phyloP scores from a whole-genome alignment of 257 asterid genomes.

The Oldenlandia corymbosa region DNA sequence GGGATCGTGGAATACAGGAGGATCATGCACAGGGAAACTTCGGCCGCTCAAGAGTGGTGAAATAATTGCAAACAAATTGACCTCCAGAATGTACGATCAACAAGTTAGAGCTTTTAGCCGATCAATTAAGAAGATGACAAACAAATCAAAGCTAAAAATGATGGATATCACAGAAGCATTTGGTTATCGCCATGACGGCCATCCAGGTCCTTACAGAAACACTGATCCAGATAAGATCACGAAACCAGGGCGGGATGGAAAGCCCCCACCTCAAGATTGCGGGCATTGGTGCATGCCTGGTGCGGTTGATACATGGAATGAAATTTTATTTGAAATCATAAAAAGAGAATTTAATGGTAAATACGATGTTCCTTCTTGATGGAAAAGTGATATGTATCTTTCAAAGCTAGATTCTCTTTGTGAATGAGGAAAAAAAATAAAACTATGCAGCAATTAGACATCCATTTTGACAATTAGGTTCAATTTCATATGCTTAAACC shows the following conservation, averaged over 20 bases:
- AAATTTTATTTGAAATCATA: slow-evolving; percentile 63
- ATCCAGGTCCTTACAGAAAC: slow-evolving; percentile 92
- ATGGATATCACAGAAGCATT: slow-evolving; percentile 78
- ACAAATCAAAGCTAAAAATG: slow-evolving; percentile 54
- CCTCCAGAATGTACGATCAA: slow-evolving; percentile 83
- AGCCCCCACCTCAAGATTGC: slow-evolving; percentile 97
- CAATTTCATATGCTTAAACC: too few relatives aligned
- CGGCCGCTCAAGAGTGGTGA: background rate
- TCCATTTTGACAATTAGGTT: too few relatives aligned
- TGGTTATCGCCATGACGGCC: slow-evolving; percentile 84
- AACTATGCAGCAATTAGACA: too few relatives aligned
- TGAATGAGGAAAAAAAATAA: too few relatives aligned
- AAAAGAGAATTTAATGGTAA: slow-evolving; percentile 52
- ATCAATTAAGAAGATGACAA: slow-evolving; percentile 51
- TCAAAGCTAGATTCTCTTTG: too few relatives aligned
- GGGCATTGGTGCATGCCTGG: slow-evolving; percentile 99
- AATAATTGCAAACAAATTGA: slow-evolving; percentile 61
- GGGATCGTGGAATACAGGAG: slow-evolving; percentile 6
- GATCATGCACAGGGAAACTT: slow-evolving; percentile 6
- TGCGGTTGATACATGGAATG: slow-evolving; percentile 96
- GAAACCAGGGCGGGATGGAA: slow-evolving; percentile 80
- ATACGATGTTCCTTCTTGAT: too few relatives aligned
- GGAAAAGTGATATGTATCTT: too few relatives aligned
- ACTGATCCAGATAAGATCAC: slow-evolving; percentile 83
- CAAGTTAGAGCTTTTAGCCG: slow-evolving; percentile 57